A percentile compares a stretch with the other conserved stretches of the same genome.
These are phyloP conservation scores for Avena sativa DNA, from an alignment of 176 grass and related monocot genomes.

Conservation along the genomic window DNA sequence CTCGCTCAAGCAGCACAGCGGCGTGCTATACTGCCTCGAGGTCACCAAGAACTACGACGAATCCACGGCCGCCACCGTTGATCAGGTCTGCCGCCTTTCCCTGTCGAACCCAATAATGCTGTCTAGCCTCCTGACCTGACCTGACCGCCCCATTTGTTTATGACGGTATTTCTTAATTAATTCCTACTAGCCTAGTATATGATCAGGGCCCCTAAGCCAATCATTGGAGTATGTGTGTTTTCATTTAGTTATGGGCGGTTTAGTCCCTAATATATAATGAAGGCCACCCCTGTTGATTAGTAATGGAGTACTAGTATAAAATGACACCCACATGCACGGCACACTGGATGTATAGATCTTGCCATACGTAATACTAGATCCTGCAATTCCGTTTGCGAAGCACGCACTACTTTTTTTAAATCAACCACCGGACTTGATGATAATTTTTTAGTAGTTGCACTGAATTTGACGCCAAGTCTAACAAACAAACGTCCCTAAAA, in stretches of 20 bases:
- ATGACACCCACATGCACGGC: conserved; percentile 51
- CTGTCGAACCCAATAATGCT: background rate
- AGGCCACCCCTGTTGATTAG: background rate
- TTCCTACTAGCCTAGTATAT: background rate
- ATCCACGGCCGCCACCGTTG: conserved; percentile 56
- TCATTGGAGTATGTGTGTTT: conserved; percentile 45
- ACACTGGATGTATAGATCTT: conserved; percentile 41
- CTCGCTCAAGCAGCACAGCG: conserved; percentile 66
- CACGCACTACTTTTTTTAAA: background rate
- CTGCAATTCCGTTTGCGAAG: conserved; percentile 52
- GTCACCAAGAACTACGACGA: conserved; percentile 92
- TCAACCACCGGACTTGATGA: background rate
- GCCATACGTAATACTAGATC: conserved; percentile 57
- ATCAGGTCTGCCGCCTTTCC: conserved; percentile 57
- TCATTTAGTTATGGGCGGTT: conserved; percentile 32
- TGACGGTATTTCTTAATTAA: conserved; percentile 20
- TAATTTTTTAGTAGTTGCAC: background rate
- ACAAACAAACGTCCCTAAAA: background rate
- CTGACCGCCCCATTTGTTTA: conserved; percentile 24
- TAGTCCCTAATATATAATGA: conserved; percentile 10
- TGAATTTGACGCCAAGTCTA: background rate
- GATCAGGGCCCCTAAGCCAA: conserved; percentile 37
- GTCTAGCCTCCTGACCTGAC: conserved; percentile 32
- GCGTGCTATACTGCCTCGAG: conserved; percentile 92
- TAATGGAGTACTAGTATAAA: background rate